Evolutionary conservation across 2,329 filamentous ascomycete genomes (phyloP).

Genomic region (Emergomyces africanus): DNA sequence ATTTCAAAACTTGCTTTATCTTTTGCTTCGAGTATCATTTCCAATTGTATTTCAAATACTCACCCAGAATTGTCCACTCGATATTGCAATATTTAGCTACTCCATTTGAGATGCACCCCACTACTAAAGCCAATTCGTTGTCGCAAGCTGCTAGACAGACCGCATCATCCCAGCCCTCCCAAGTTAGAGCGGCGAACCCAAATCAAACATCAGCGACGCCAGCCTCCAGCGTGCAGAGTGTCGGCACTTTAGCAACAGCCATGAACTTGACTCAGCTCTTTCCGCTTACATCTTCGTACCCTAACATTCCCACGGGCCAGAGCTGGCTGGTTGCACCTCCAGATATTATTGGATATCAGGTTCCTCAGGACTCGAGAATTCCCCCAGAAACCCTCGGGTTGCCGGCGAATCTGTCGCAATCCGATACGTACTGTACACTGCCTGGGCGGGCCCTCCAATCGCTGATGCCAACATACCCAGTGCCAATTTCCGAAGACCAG

Average conservation of each 20-base stretch:
- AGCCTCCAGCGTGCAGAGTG: not conserved
- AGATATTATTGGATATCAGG: not conserved
- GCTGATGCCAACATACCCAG: not conserved
- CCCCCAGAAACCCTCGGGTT: not conserved
- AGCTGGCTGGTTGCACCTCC: not conserved
- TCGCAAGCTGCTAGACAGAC: not conserved
- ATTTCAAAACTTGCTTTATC: not conserved
- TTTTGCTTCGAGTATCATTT: not conserved
- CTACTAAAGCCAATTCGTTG: not conserved
- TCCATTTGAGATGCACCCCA: not conserved
- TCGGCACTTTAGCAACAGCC: not conserved
- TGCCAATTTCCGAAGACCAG: not conserved
- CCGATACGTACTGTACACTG: not conserved
- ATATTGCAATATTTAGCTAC: not conserved
- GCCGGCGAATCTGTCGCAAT: not conserved
- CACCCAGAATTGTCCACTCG: not conserved
- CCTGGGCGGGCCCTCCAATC: not conserved
- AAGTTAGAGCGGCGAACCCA: not conserved
- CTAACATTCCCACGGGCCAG: not conserved
- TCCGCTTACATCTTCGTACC: not conserved
- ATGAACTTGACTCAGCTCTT: not conserved
- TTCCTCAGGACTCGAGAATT: not conserved
- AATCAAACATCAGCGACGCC: not conserved
- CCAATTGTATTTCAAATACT: not conserved
- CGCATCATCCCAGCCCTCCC: not conserved